Conservation (phyloP, 805 yeast genomes). For the Pichia thaimueangensis region DNA sequence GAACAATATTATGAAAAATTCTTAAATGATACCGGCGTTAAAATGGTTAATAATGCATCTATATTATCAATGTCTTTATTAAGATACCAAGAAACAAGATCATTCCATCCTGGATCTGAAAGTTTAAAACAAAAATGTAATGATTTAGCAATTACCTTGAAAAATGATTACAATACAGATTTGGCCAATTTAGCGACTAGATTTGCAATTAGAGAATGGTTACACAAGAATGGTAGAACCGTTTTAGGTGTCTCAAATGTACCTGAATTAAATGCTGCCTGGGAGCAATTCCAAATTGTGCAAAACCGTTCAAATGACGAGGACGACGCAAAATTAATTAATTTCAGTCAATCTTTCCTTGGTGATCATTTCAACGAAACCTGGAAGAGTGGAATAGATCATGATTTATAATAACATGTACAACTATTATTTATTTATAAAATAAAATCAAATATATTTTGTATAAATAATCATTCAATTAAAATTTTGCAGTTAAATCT, state of each 20-base stretch:
- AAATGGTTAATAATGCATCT: constrained; percentile 68
- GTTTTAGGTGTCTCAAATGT: constrained; percentile 73
- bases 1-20: constrained; percentile 44
- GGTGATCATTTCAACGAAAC: constrained; percentile 56
- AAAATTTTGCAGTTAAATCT: constrained; percentile 20
- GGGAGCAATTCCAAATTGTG: constrained; percentile 49
- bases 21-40: constrained; percentile 46
- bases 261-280: constrained; percentile 58
- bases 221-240: constrained; percentile 44
- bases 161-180: constrained; percentile 41
- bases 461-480: background rate
- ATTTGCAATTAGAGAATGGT: constrained; percentile 63
- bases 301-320: constrained; percentile 30
- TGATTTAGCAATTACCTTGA: constrained; percentile 36
- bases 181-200: constrained; percentile 78
- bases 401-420: constrained; percentile 5
- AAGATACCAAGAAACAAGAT: constrained; percentile 56
- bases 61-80: constrained; percentile 84
- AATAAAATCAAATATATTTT: background rate
- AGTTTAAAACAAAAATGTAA: constrained; percentile 50
- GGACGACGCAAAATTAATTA: constrained; percentile 39
- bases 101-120: constrained; percentile 74
- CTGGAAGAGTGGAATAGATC: constrained; percentile 44
- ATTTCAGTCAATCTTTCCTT: constrained; percentile 36
- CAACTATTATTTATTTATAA: background rate